Percentiles rank a stretch among this genome's conserved stretches.
These are phyloP conservation scores for Chaetomium fimeti DNA, from an alignment of 495 filamentous ascomycete genomes.

Conservation along the genomic window DNA sequence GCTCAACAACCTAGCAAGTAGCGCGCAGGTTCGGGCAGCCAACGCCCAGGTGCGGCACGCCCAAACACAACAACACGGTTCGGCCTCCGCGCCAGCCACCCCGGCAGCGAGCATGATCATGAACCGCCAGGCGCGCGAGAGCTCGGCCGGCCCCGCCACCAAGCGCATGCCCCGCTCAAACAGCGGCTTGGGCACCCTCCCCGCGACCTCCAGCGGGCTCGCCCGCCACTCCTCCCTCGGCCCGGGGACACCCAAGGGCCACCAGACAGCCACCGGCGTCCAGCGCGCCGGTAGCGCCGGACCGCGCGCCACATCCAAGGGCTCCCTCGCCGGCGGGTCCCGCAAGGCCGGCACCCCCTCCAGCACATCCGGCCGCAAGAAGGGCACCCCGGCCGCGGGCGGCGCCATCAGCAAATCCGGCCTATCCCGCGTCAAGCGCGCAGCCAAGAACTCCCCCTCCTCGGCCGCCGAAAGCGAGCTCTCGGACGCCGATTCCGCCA, in stretches of 20 bases:
- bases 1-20: slow-evolving; percentile 50
- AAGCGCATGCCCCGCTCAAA: slow-evolving; percentile 74
- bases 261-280: slow-evolving; percentile 52
- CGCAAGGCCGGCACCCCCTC: slow-evolving; percentile 65
- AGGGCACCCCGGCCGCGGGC: slow-evolving; percentile 57
- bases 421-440: slow-evolving; percentile 53
- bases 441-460: slow-evolving; percentile 59
- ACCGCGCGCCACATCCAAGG: slow-evolving; percentile 59
- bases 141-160: slow-evolving; percentile 64
- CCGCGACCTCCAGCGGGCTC: slow-evolving; percentile 67
- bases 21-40: slow-evolving; percentile 38
- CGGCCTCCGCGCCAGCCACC: slow-evolving; percentile 63
- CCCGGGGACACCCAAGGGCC: slow-evolving; percentile 79
- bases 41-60: slow-evolving; percentile 45
- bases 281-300: slow-evolving; percentile 71
- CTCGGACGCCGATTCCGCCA: slow-evolving; percentile 62
- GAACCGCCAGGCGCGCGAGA: slow-evolving; percentile 67
- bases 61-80: slow-evolving; percentile 44
- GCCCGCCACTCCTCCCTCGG: slow-evolving; percentile 77
- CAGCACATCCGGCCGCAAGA: slow-evolving; percentile 52
- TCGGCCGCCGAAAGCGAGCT: slow-evolving; percentile 61
- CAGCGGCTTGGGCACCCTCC: slow-evolving; percentile 61
- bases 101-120: slow-evolving; percentile 61
- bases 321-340: slow-evolving; percentile 31
- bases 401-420: slow-evolving; percentile 46